phyloP scores from a whole-genome alignment of 2,329 filamentous ascomycete species.

The Pyrenochaeta sp. region DNA sequence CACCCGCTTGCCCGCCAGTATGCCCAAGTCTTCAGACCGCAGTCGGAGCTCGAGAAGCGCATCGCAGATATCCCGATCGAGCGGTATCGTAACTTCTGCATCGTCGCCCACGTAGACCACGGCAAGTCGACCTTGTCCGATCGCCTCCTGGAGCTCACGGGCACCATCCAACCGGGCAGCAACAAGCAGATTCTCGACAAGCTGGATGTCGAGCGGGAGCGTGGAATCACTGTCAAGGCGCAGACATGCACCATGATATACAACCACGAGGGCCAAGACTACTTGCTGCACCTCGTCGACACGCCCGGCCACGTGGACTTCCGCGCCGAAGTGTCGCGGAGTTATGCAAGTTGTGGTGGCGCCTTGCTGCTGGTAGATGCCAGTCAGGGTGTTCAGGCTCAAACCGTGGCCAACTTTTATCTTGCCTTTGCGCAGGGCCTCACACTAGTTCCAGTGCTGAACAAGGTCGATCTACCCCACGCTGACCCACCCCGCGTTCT shows the following conservation, averaged over 20 bases:
- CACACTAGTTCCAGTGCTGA: slow-evolving; percentile 86
- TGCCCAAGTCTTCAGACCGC: slow-evolving; percentile 49
- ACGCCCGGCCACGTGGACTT: slow-evolving; percentile 99
- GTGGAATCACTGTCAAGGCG: slow-evolving; percentile 97
- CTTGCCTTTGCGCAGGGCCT: slow-evolving; percentile 93
- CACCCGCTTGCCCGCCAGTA: slow-evolving; percentile 32
- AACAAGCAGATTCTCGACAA: slow-evolving; percentile 98
- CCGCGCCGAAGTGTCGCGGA: slow-evolving; percentile 91
- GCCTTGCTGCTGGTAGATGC: slow-evolving; percentile 90
- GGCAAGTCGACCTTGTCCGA: slow-evolving; percentile 97
- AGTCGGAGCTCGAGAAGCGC: slow-evolving; percentile 65
- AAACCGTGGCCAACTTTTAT: slow-evolving; percentile 99
- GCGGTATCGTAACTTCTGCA: slow-evolving; percentile 93
- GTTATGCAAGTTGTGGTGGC: slow-evolving; percentile 94
- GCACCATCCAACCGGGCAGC: slow-evolving; percentile 82
- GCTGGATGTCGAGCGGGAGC: slow-evolving; percentile 92
- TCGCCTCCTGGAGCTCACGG: slow-evolving; percentile 89
- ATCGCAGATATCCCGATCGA: slow-evolving; percentile 80
- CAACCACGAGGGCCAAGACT: slow-evolving; percentile 83
- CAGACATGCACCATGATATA: slow-evolving; percentile 99
- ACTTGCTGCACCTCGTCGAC: slow-evolving; percentile 93
- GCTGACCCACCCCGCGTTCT: slow-evolving; percentile 87
- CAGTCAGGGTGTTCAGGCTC: slow-evolving; percentile 94
- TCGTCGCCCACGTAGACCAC: slow-evolving; percentile 98
- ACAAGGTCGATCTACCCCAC: slow-evolving; percentile 93